Conservation (phyloP, 768 basidiomycete genomes). For the Leccinum incarnatum region DNA sequence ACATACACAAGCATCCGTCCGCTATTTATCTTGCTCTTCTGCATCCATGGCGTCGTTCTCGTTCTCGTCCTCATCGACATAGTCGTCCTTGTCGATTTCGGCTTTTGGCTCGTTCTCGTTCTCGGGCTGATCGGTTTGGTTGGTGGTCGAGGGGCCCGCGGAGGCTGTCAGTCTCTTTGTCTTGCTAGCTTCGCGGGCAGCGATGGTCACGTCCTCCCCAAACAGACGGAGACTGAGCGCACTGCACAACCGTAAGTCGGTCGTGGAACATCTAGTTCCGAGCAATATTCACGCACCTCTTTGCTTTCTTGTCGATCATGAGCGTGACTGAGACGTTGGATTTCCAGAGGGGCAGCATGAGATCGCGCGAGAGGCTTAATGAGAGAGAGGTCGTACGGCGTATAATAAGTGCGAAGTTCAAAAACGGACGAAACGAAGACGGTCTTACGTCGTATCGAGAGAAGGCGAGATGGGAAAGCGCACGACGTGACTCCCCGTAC, state of each 20-base stretch:
- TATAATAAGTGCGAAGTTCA: background rate
- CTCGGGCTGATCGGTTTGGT: background rate
- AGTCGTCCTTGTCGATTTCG: background rate
- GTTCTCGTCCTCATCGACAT: slow-evolving; percentile 1
- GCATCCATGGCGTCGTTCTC: slow-evolving; percentile 12
- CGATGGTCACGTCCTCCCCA: slow-evolving; percentile 69
- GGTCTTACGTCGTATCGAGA: slow-evolving; percentile 52
- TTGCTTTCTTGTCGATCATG: slow-evolving; percentile 97
- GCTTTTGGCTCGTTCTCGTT: too few relatives aligned
- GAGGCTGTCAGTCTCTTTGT: slow-evolving; percentile 13
- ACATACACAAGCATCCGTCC: slow-evolving; percentile 5
- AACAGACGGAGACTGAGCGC: slow-evolving; percentile 86
- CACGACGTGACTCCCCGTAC: slow-evolving; percentile 68
- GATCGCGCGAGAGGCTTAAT: slow-evolving; percentile 66
- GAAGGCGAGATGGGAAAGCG: slow-evolving; percentile 57
- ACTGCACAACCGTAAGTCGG: slow-evolving; percentile 37
- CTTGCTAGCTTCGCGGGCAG: slow-evolving; percentile 38
- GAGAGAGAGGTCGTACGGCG: background rate
- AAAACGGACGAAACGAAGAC: background rate
- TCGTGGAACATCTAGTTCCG: background rate
- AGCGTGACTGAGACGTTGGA: slow-evolving; percentile 82
- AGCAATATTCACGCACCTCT: slow-evolving; percentile 56
- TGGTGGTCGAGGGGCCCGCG: background rate
- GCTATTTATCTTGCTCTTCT: slow-evolving; percentile 13
- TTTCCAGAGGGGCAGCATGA: slow-evolving; percentile 95